Percentiles rank a stretch among this genome's conserved stretches.
Conservation (phyloP, 2,329 filamentous ascomycete species). For the Fusarium marasasianum region DNA sequence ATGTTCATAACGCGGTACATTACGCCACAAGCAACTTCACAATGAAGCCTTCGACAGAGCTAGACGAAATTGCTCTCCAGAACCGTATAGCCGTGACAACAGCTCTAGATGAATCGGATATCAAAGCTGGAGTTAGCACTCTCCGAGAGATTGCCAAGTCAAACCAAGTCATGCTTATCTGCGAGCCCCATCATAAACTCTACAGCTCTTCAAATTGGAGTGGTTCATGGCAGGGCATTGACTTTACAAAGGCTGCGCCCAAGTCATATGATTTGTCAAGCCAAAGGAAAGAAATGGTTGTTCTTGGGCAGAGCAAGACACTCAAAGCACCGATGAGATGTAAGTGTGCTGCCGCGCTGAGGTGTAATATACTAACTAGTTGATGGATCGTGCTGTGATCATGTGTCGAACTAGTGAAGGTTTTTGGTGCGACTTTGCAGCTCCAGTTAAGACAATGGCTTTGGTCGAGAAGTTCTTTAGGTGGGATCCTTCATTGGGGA, state of each 20-base stretch:
- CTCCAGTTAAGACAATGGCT: neutral
- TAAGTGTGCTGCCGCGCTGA: neutral
- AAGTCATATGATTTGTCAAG: neutral
- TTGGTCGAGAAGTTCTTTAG: neutral
- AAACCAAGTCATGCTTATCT: neutral
- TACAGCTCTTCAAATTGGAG: constrained; percentile 13
- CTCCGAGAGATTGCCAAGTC: neutral
- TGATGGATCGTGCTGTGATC: neutral
- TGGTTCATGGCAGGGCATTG: neutral
- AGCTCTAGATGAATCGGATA: neutral
- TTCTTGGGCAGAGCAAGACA: neutral
- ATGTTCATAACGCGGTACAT: neutral
- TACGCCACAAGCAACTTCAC: neutral
- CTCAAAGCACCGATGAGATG: neutral
- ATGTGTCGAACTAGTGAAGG: constrained; percentile 15
- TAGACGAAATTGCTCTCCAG: neutral
- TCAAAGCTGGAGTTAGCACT: neutral
- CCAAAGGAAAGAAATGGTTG: neutral
- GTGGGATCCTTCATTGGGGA: neutral
- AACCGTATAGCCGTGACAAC: neutral
- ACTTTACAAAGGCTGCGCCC: neutral
- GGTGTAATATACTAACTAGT: neutral
- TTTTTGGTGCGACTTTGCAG: constrained; percentile 17
- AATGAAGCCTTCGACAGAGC: neutral
- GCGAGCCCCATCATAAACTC: neutral